A percentile compares a stretch with the other conserved stretches of the same genome.
These are phyloP conservation scores for Russula sp. DNA, from an alignment of 768 basidiomycete genomes.

Conservation along the genomic window DNA sequence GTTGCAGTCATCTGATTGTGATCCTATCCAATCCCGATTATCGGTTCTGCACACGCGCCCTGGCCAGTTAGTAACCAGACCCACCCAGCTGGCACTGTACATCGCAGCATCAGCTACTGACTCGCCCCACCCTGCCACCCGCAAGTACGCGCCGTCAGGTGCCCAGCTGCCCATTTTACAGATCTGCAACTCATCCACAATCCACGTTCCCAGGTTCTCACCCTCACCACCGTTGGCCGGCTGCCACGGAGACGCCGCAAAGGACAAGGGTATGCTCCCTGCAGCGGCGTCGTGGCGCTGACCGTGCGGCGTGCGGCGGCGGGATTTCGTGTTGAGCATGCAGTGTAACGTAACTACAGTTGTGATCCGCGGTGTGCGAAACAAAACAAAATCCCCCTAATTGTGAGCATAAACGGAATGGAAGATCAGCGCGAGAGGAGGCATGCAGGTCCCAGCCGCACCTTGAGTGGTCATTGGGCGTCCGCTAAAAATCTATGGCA, in stretches of 20 bases:
- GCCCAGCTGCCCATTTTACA: constrained; percentile 69
- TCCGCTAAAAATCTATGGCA: constrained; percentile 30
- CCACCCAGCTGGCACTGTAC: constrained; percentile 14
- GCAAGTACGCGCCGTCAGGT: constrained; percentile 52
- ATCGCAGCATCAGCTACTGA: not conserved
- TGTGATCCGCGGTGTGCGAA: not conserved
- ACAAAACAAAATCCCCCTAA: too few species aligned
- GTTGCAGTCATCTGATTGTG: constrained; percentile 16
- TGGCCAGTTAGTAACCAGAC: not conserved
- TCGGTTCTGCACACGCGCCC: constrained; percentile 19
- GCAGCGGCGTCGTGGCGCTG: constrained; percentile 11
- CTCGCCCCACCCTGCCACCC: constrained; percentile 23
- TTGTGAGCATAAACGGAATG: too few species aligned
- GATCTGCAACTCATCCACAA: constrained; percentile 50
- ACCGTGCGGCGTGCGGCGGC: constrained; percentile 27
- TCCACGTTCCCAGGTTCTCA: constrained; percentile 49
- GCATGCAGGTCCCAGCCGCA: too few species aligned
- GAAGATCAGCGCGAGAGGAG: too few species aligned
- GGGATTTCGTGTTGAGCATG: constrained; percentile 32
- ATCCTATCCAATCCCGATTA: constrained; percentile 20
- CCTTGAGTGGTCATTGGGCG: constrained; percentile 31
- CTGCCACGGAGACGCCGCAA: constrained; percentile 14
- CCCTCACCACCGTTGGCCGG: too few species aligned
- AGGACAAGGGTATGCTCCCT: constrained; percentile 38
- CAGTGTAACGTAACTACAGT: constrained; percentile 32